A percentile compares a stretch with the other conserved stretches of the same genome.
Conservation (phyloP, 768 basidiomycete genomes). For the Tricholoma bakamatsutake region DNA sequence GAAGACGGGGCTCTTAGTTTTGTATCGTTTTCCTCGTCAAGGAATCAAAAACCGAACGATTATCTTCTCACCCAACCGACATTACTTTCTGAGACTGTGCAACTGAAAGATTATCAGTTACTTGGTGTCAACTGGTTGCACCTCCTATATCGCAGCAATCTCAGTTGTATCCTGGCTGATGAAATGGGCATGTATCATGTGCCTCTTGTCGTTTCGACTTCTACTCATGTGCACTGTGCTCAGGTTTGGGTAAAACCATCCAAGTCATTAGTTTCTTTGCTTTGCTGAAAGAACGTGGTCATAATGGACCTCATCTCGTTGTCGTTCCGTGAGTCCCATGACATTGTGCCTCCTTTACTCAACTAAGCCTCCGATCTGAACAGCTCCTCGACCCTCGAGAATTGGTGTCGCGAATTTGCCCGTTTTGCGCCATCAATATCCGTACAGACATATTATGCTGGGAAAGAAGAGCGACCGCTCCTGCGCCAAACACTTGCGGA, state of each 20-base stretch:
- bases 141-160: slow-evolving; percentile 69
- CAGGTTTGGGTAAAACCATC: slow-evolving; percentile 96
- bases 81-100: slow-evolving; percentile 56
- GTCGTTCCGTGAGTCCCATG: slow-evolving; percentile 79
- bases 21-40: slow-evolving; percentile 36
- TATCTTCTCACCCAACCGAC: slow-evolving; percentile 76
- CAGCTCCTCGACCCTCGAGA: slow-evolving; percentile 94
- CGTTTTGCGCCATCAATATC: slow-evolving; percentile 83
- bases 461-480: slow-evolving; percentile 75
- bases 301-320: slow-evolving; percentile 83
- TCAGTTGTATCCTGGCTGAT: slow-evolving; percentile 95
- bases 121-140: slow-evolving; percentile 98
- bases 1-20: slow-evolving; percentile 65
- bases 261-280: slow-evolving; percentile 98
- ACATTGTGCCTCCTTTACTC: not conserved
- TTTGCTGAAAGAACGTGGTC: slow-evolving; percentile 73
- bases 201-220: slow-evolving; percentile 1
- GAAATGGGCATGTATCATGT: slow-evolving; percentile 81
- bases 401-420: slow-evolving; percentile 96
- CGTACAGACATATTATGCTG: slow-evolving; percentile 90
- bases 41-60: slow-evolving; percentile 41
- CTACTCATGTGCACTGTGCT: slow-evolving; percentile 5
- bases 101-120: slow-evolving; percentile 94
- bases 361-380: slow-evolving; percentile 5
- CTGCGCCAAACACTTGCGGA: slow-evolving; percentile 70